These are phyloP conservation scores for Penicillium atrosanguineum DNA, from an alignment of 495 filamentous ascomycete species.

Conservation along the genomic window DNA sequence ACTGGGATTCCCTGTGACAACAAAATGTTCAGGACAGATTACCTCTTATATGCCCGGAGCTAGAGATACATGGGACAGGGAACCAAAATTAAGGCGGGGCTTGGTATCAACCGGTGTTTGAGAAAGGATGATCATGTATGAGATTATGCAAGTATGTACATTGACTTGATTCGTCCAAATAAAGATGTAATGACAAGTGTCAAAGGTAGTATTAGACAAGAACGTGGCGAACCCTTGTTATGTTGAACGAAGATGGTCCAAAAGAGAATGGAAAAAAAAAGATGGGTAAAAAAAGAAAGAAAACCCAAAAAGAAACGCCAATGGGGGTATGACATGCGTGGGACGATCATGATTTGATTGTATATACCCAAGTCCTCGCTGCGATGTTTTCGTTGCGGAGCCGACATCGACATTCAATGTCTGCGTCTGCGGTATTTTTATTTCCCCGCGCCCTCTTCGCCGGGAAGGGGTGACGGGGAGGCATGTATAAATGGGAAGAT, in stretches of 20 bases:
- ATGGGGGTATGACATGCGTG: slow-evolving; percentile 29
- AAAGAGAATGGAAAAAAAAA: background rate
- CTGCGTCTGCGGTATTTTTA: background rate
- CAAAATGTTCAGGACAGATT: no score
- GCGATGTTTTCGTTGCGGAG: slow-evolving; percentile 6
- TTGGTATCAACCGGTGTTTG: background rate
- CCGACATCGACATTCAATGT: background rate
- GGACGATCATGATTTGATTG: slow-evolving; percentile 23
- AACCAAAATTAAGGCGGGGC: no score
- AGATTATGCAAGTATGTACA: background rate
- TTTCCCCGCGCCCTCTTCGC: background rate
- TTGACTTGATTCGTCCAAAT: background rate
- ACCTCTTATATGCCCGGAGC: no score
- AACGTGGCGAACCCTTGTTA: background rate
- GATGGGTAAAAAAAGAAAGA: background rate
- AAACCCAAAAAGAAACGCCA: slow-evolving; percentile 21
- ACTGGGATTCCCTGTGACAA: no score
- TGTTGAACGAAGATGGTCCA: background rate
- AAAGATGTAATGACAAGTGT: background rate
- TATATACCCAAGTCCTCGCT: slow-evolving; percentile 18
- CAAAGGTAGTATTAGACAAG: background rate
- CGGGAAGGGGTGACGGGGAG: slow-evolving; percentile 8
- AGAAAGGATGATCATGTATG: background rate
- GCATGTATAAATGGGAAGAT: background rate
- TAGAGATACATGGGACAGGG: no score